phyloP scores from a whole-genome alignment of 2,329 filamentous ascomycete species.

The Hymenoscyphus infarciens region DNA sequence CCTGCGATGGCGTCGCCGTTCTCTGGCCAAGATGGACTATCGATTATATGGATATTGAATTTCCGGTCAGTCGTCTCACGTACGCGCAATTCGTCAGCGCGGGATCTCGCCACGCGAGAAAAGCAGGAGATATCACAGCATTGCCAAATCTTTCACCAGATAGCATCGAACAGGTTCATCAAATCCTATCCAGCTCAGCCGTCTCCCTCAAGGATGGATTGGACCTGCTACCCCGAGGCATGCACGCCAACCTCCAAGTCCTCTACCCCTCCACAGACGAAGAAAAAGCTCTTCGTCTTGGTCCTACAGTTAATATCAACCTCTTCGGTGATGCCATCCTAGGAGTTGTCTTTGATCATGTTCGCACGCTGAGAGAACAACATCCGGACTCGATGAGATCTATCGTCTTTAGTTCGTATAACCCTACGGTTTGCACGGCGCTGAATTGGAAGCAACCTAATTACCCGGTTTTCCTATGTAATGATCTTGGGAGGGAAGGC shows the following conservation, averaged over 20 bases:
- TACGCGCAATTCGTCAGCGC: constrained; percentile 63
- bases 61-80: constrained; percentile 77
- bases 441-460: constrained; percentile 99
- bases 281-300: constrained; percentile 65
- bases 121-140: constrained; percentile 39
- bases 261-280: constrained; percentile 78
- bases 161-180: constrained; percentile 64
- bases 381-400: constrained; percentile 74
- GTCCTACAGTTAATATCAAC: constrained; percentile 80
- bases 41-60: constrained; percentile 68
- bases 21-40: constrained; percentile 85
- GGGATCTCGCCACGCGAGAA: constrained; percentile 32
- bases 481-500: constrained; percentile 72
- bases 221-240: constrained; percentile 66
- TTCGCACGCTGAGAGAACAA: constrained; percentile 61
- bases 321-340: constrained; percentile 80
- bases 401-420: constrained; percentile 92
- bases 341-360: constrained; percentile 86
- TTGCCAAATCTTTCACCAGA: constrained; percentile 47
- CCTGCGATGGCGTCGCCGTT: constrained; percentile 80
- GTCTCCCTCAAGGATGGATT: constrained; percentile 78
- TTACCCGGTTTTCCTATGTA: constrained; percentile 93
- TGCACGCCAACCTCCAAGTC: constrained; percentile 90
- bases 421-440: constrained; percentile 83
- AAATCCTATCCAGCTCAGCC: constrained; percentile 69